phyloP scores from a whole-genome alignment of 2,329 filamentous ascomycete species.

The Phaeophleospora eucalypticola region DNA sequence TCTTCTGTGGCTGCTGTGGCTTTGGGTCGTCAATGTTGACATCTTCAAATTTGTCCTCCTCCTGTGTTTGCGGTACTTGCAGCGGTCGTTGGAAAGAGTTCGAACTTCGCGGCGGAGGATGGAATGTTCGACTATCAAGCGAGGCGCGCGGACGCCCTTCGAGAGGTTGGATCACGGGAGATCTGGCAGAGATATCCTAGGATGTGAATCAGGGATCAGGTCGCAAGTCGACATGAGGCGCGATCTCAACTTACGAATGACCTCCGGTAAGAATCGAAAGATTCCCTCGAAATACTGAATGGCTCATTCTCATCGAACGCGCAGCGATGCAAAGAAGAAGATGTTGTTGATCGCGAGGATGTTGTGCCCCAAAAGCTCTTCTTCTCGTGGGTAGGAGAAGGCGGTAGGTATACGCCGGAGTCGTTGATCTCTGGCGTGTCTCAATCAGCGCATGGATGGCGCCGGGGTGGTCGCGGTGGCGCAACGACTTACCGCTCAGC shows the following conservation, averaged over 20 bases:
- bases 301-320: slow-evolving; percentile 80
- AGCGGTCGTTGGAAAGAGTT: slow-evolving; percentile 32
- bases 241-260: slow-evolving; percentile 76
- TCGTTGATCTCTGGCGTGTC: slow-evolving; percentile 76
- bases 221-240: not conserved
- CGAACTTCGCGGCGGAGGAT: slow-evolving; percentile 45
- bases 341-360: slow-evolving; percentile 48
- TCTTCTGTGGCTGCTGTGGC: slow-evolving; percentile 57
- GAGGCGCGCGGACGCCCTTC: slow-evolving; percentile 65
- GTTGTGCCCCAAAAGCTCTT: slow-evolving; percentile 67
- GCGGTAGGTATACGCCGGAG: slow-evolving; percentile 91
- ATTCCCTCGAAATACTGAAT: slow-evolving; percentile 93
- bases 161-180: slow-evolving; percentile 63
- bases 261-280: slow-evolving; percentile 91
- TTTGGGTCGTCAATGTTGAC: slow-evolving; percentile 78
- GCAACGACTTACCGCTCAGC: slow-evolving; percentile 44
- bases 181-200: slow-evolving; percentile 86
- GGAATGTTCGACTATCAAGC: slow-evolving; percentile 63
- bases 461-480: not conserved
- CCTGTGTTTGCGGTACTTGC: slow-evolving; percentile 29
- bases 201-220: slow-evolving; percentile 8
- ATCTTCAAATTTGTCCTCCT: slow-evolving; percentile 71
- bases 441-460: slow-evolving; percentile 5
- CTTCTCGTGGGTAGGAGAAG: slow-evolving; percentile 77
- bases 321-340: slow-evolving; percentile 55